Percentiles rank a stretch among this genome's conserved stretches.
These are phyloP conservation scores for Ophiocordyceps sinensis DNA, from an alignment of 2,329 filamentous ascomycete species.

Conservation along the genomic window DNA sequence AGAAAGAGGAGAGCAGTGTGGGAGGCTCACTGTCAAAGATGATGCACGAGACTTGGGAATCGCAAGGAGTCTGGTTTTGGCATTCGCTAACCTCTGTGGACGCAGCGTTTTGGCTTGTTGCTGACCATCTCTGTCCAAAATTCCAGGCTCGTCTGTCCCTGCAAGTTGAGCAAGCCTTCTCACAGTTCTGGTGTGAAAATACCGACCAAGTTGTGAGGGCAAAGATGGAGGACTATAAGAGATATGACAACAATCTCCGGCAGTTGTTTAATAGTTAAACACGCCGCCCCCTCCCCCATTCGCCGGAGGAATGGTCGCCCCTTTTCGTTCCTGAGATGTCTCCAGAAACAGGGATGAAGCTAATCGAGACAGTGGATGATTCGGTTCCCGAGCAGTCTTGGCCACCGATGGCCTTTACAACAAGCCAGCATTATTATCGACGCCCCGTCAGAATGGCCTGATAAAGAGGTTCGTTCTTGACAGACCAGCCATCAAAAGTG, in stretches of 20 bases:
- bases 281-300: not conserved
- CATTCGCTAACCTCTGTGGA: slow-evolving; percentile 1
- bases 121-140: slow-evolving; percentile 1
- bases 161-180: not conserved
- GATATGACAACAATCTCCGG: not conserved
- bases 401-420: too few species aligned
- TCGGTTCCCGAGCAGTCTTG: too few species aligned
- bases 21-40: not conserved
- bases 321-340: not conserved
- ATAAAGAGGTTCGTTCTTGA: too few species aligned
- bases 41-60: not conserved
- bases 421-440: too few species aligned
- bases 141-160: not conserved
- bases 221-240: not conserved
- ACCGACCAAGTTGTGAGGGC: not conserved
- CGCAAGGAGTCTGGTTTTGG: slow-evolving; percentile 1
- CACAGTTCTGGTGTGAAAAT: slow-evolving; percentile 1
- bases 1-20: not conserved
- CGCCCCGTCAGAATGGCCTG: too few species aligned
- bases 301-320: not conserved
- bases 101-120: slow-evolving; percentile 1
- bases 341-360: too few species aligned
- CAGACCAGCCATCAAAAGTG: too few species aligned
- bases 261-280: not conserved
- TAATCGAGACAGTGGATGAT: too few species aligned